Evolutionary conservation across 257 asterid species (phyloP).

Genomic region (Przewalskia tangutica): DNA sequence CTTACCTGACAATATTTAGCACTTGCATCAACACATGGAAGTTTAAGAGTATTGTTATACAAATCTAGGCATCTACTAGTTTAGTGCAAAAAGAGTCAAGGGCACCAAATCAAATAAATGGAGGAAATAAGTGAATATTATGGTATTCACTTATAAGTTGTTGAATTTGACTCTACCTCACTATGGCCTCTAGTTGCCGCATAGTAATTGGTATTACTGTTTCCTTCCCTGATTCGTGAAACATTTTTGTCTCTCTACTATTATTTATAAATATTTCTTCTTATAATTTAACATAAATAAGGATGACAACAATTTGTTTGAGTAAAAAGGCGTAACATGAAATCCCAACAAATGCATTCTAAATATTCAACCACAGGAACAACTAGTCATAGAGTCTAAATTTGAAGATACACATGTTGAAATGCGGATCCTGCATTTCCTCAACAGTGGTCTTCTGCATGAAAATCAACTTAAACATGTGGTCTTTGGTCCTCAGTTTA

Average conservation of each 20-base stretch:
- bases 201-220: slow-evolving; percentile 84
- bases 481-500: neutral
- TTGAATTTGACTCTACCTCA: slow-evolving; percentile 85
- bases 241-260: neutral
- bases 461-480: neutral
- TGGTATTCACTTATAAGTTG: no score
- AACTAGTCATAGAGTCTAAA: neutral
- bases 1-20: slow-evolving; percentile 44
- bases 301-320: neutral
- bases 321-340: neutral
- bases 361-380: neutral
- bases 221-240: slow-evolving; percentile 15
- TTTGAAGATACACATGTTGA: neutral
- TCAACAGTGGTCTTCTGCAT: no score
- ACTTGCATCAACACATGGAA: neutral
- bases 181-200: slow-evolving; percentile 86
- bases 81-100: neutral
- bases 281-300: neutral
- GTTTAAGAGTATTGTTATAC: neutral
- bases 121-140: no score
- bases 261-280: neutral
- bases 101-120: neutral
- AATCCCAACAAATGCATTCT: neutral
- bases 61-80: neutral
- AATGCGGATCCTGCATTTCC: neutral